Conservation (phyloP, 2,329 filamentous ascomycete species). For the Curvularia verruculosa region DNA sequence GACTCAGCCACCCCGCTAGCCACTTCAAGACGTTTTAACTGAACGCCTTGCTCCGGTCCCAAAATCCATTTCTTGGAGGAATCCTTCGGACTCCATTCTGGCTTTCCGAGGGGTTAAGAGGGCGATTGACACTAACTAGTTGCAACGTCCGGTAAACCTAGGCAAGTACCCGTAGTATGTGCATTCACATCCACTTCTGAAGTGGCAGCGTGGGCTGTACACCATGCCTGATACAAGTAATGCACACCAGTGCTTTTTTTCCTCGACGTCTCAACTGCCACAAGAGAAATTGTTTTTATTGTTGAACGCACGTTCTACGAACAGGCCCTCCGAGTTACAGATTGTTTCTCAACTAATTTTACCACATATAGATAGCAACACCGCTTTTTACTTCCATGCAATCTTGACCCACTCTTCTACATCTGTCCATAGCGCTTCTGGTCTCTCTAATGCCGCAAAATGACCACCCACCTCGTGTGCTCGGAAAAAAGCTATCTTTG, state of each 20-base stretch:
- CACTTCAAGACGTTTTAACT: slow-evolving; percentile 6
- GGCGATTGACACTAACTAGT: neutral
- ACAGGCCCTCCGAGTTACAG: neutral
- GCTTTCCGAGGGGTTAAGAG: neutral
- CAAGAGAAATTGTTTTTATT: neutral
- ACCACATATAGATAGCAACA: too few species aligned
- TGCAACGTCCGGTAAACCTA: neutral
- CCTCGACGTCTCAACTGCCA: neutral
- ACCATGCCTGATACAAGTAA: neutral
- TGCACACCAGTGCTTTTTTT: neutral
- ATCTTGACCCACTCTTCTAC: slow-evolving; percentile 52
- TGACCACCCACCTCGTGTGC: slow-evolving; percentile 51
- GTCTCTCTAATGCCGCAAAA: slow-evolving; percentile 58
- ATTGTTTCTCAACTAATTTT: too few species aligned
- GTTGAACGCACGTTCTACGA: neutral
- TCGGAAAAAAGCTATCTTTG: slow-evolving; percentile 46
- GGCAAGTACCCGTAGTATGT: neutral
- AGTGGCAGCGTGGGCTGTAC: neutral
- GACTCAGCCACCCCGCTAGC: slow-evolving; percentile 18
- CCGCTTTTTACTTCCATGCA: slow-evolving; percentile 36
- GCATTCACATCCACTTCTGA: neutral
- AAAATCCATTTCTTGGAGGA: neutral
- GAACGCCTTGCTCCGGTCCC: slow-evolving; percentile 11
- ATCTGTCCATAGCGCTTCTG: slow-evolving; percentile 52
- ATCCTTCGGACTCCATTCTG: neutral